phyloP scores from a whole-genome alignment of 2,329 filamentous ascomycete species.

The Claviceps spartinae region DNA sequence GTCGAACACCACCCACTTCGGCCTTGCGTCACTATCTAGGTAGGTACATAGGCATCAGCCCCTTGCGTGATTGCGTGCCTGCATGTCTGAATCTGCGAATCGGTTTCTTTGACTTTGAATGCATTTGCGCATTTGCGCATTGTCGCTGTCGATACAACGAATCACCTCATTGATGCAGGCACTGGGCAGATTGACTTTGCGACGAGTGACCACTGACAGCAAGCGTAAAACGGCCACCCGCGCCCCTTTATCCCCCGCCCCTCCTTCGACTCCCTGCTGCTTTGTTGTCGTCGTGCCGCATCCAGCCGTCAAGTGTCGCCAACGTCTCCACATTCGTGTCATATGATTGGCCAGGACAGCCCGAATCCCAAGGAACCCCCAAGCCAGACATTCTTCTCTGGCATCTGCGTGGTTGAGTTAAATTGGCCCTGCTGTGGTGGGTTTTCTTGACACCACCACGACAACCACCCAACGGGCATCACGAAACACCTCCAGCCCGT shows the following conservation, averaged over 20 bases:
- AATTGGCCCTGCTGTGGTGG: neutral
- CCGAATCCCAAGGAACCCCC: neutral
- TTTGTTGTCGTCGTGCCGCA: neutral
- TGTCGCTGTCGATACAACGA: neutral
- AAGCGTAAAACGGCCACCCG: neutral
- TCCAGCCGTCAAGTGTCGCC: constrained; percentile 1
- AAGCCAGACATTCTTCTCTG: neutral
- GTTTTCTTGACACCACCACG: neutral
- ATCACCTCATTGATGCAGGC: neutral
- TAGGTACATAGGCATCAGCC: too few relatives aligned
- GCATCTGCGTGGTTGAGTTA: neutral
- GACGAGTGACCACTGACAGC: neutral
- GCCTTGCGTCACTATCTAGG: neutral
- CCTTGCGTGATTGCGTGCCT: neutral
- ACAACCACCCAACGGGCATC: neutral
- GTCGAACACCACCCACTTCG: neutral
- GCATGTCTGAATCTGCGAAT: neutral
- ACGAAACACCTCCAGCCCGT: neutral
- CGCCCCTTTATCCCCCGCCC: neutral
- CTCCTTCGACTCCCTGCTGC: neutral
- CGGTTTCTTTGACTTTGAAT: too few relatives aligned
- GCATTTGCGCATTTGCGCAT: too few relatives aligned
- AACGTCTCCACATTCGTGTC: constrained; percentile 2
- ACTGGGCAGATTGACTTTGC: neutral
- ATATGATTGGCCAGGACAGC: neutral